Conservation (phyloP, 768 basidiomycete genomes). For the Rhizopogon vulgaris region DNA sequence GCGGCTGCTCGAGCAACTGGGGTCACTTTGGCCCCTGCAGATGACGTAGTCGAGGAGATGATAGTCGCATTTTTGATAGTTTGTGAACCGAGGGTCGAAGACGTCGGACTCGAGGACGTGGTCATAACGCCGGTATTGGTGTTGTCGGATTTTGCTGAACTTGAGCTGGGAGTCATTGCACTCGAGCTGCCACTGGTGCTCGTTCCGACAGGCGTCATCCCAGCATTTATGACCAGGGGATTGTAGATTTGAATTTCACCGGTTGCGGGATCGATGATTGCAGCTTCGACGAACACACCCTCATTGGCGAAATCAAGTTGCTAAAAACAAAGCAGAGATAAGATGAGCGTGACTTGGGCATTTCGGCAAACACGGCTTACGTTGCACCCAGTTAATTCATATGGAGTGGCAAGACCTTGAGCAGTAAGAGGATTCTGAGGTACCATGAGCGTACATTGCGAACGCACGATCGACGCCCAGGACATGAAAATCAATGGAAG, state of each 20-base stretch:
- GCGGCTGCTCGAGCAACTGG: neutral
- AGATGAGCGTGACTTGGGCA: neutral
- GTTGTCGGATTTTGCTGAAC: neutral
- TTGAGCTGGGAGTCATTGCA: neutral
- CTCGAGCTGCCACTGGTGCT: neutral
- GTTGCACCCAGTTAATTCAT: slow-evolving; percentile 21
- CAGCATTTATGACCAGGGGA: slow-evolving; percentile 24
- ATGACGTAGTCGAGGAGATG: neutral
- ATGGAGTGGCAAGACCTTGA: slow-evolving; percentile 21
- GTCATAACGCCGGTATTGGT: neutral
- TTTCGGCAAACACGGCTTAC: slow-evolving; percentile 3
- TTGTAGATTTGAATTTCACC: slow-evolving; percentile 20
- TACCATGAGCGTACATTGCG: slow-evolving; percentile 18
- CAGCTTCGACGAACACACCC: slow-evolving; percentile 21
- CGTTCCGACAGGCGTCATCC: slow-evolving; percentile 16
- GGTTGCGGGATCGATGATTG: slow-evolving; percentile 23
- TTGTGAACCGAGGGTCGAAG: neutral
- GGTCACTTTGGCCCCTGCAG: neutral
- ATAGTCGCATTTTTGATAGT: neutral
- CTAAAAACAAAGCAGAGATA: slow-evolving; percentile 3
- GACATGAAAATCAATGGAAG: slow-evolving; percentile 13
- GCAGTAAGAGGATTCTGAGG: slow-evolving; percentile 18
- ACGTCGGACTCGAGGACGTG: neutral
- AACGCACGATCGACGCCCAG: slow-evolving; percentile 8
- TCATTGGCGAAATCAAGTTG: slow-evolving; percentile 22